Evolutionary conservation across 73 alveolate genomes (phyloP).

Genomic region (Uronychia setigera): DNA sequence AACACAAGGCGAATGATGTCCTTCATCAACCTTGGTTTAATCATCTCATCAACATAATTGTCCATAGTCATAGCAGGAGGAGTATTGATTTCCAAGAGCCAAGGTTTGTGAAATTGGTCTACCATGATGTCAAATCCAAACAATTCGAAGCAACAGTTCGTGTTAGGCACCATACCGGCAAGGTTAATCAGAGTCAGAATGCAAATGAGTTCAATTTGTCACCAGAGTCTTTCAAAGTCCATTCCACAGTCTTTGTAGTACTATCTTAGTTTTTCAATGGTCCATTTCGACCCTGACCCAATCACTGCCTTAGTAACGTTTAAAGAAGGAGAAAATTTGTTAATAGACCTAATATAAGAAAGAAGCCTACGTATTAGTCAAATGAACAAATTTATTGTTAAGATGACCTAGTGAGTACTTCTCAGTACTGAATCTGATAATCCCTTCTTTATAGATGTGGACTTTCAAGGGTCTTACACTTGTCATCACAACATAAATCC

Average conservation of each 20-base stretch:
- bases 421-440: slow-evolving; percentile 57
- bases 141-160: slow-evolving; percentile 78
- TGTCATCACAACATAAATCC: slow-evolving; percentile 57
- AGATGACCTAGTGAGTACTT: slow-evolving; percentile 33
- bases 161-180: slow-evolving; percentile 23
- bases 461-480: slow-evolving; percentile 51
- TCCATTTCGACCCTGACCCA: slow-evolving; percentile 66
- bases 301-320: slow-evolving; percentile 47
- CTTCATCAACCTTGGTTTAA: slow-evolving; percentile 74
- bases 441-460: slow-evolving; percentile 57
- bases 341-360: slow-evolving; percentile 20
- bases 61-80: slow-evolving; percentile 87
- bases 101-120: slow-evolving; percentile 77
- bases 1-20: slow-evolving; percentile 76
- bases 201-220: slow-evolving; percentile 22
- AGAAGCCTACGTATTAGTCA: slow-evolving; percentile 56
- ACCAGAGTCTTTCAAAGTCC: slow-evolving; percentile 44
- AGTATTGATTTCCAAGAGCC: slow-evolving; percentile 91
- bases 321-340: slow-evolving; percentile 51
- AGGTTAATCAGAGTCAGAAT: slow-evolving; percentile 34
- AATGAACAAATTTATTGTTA: slow-evolving; percentile 49
- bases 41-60: slow-evolving; percentile 85
- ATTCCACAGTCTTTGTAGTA: slow-evolving; percentile 27
- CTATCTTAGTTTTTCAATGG: slow-evolving; percentile 45
- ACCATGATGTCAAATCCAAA: slow-evolving; percentile 90